phyloP scores from a whole-genome alignment of 495 filamentous ascomycete genomes.

The Letharia lupina region DNA sequence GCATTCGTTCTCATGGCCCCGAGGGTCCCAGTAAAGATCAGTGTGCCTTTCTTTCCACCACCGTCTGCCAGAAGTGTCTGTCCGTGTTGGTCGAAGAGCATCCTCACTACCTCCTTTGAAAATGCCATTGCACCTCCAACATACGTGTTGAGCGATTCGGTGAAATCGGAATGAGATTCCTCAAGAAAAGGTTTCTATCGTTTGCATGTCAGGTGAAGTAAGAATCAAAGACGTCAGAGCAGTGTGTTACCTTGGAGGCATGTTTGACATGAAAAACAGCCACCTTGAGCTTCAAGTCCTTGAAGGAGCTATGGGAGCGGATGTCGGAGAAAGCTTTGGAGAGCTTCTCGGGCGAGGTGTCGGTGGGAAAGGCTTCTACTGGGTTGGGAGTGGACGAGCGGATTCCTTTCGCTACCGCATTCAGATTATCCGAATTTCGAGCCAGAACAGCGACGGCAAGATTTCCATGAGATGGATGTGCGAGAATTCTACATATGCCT shows the following conservation, averaged over 20 bases:
- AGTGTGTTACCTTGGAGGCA: constrained; percentile 11
- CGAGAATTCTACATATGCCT: constrained; percentile 41
- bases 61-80: constrained; percentile 31
- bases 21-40: constrained; percentile 43
- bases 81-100: constrained; percentile 39
- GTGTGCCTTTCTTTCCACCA: constrained; percentile 38
- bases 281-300: constrained; percentile 35
- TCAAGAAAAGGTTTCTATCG: constrained; percentile 40
- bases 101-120: constrained; percentile 35
- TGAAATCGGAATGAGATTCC: constrained; percentile 40
- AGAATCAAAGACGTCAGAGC: neutral
- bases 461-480: constrained; percentile 39
- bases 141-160: constrained; percentile 34
- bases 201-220: neutral
- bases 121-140: constrained; percentile 43
- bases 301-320: constrained; percentile 33
- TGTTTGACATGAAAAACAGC: constrained; percentile 43
- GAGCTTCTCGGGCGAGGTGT: constrained; percentile 34
- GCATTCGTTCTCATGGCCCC: constrained; percentile 38
- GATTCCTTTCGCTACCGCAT: constrained; percentile 30
- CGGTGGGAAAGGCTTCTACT: constrained; percentile 40
- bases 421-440: constrained; percentile 33
- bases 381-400: constrained; percentile 32
- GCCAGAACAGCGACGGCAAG: constrained; percentile 42
- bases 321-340: constrained; percentile 36